These are phyloP conservation scores for Calonectria henricotiae DNA, from an alignment of 2,329 filamentous ascomycete genomes.

Conservation along the genomic window DNA sequence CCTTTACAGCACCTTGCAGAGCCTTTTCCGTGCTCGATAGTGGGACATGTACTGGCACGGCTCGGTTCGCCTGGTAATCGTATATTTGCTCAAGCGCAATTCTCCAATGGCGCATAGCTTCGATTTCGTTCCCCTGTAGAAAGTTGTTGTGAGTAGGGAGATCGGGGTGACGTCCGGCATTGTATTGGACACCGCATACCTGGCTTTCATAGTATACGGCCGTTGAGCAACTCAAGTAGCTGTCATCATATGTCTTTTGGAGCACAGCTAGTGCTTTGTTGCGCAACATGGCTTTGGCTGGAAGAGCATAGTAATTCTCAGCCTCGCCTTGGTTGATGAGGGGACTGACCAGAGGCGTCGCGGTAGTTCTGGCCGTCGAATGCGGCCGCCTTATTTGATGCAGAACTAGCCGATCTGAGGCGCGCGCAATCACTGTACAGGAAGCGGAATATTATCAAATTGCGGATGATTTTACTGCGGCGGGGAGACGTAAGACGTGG, in stretches of 20 bases:
- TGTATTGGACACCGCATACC: constrained; percentile 65
- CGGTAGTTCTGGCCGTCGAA: constrained; percentile 19
- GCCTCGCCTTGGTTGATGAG: constrained; percentile 38
- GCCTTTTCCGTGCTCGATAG: constrained; percentile 88
- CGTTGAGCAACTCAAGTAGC: constrained; percentile 94
- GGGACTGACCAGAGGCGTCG: constrained; percentile 22
- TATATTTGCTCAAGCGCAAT: constrained; percentile 90
- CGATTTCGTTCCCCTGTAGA: constrained; percentile 86
- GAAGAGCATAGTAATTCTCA: constrained; percentile 53
- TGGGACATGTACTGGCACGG: constrained; percentile 78
- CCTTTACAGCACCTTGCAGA: constrained; percentile 83
- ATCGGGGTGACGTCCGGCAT: constrained; percentile 7
- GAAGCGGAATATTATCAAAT: background rate
- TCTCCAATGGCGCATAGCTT: constrained; percentile 93
- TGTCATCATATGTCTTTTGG: constrained; percentile 98
- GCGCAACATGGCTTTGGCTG: constrained; percentile 66
- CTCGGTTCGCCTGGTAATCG: constrained; percentile 85
- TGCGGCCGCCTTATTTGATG: constrained; percentile 24
- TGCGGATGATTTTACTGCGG: background rate
- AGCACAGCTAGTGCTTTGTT: constrained; percentile 78
- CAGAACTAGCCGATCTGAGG: constrained; percentile 23
- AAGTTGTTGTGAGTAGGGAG: constrained; percentile 29
- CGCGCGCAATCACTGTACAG: constrained; percentile 21
- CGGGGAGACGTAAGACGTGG: constrained; percentile 19
- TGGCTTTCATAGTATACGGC: constrained; percentile 96